These are phyloP conservation scores for Parachaetomium inaequale DNA, from an alignment of 495 filamentous ascomycete species.

Conservation along the genomic window DNA sequence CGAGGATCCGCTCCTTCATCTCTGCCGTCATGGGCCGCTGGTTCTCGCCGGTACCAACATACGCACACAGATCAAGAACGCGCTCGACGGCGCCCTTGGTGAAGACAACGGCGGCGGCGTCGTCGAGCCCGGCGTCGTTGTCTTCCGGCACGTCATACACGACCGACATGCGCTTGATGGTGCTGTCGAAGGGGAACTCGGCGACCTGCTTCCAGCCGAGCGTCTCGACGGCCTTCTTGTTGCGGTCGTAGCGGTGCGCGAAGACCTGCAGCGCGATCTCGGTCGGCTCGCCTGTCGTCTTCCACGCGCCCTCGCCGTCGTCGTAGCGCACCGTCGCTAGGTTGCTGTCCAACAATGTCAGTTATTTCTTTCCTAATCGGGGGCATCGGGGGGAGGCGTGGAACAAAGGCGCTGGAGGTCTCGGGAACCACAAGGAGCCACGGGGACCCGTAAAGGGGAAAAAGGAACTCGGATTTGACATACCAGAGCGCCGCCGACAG, in stretches of 20 bases:
- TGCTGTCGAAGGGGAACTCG: constrained; percentile 79
- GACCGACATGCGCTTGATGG: constrained; percentile 81
- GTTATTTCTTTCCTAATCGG: too few species aligned
- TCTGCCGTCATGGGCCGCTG: constrained; percentile 55
- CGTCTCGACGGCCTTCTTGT: constrained; percentile 50
- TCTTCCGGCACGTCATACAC: constrained; percentile 50
- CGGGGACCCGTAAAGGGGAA: too few species aligned
- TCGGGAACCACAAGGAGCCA: too few species aligned
- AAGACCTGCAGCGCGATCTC: constrained; percentile 83
- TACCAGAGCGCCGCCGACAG: constrained; percentile 71
- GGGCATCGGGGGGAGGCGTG: too few species aligned
- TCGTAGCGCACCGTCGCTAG: constrained; percentile 65
- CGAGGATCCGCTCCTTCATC: constrained; percentile 55
- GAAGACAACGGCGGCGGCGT: constrained; percentile 55
- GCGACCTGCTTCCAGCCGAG: constrained; percentile 61
- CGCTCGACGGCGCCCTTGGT: constrained; percentile 81
- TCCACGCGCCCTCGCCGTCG: constrained; percentile 55
- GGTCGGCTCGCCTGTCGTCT: constrained; percentile 75
- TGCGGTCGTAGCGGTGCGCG: constrained; percentile 63
- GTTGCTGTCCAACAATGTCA: too few species aligned
- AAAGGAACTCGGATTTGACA: too few species aligned
- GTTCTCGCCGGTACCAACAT: constrained; percentile 50
- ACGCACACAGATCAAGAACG: constrained; percentile 67
- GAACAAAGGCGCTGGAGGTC: too few species aligned
- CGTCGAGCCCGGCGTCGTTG: constrained; percentile 28